phyloP scores from a whole-genome alignment of 2,329 filamentous ascomycete species.

The Plectosphaerella cucumerina region DNA sequence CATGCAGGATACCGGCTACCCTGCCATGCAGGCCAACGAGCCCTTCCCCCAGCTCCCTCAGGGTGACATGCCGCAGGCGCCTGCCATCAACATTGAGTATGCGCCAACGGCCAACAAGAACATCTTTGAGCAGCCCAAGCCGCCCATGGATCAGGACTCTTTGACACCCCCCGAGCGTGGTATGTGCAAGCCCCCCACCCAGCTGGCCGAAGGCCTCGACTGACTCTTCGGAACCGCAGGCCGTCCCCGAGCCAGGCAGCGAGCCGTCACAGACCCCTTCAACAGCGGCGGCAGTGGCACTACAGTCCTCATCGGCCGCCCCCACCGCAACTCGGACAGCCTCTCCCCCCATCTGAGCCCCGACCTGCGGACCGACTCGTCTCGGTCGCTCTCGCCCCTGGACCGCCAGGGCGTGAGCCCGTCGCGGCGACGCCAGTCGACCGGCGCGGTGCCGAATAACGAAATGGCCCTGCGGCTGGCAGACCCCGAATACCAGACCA shows the following conservation, averaged over 20 bases:
- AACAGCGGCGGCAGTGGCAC: constrained; percentile 38
- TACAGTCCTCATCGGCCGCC: constrained; percentile 32
- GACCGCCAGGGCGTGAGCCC: constrained; percentile 47
- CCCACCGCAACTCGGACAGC: constrained; percentile 23
- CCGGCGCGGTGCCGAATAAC: constrained; percentile 58
- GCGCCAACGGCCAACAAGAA: constrained; percentile 69
- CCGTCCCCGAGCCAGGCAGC: constrained; percentile 44
- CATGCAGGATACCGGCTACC: constrained; percentile 29
- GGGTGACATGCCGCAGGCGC: constrained; percentile 60
- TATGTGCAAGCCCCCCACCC: constrained; percentile 24
- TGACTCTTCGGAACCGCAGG: constrained; percentile 23
- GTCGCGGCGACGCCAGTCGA: constrained; percentile 55
- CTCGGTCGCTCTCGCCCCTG: constrained; percentile 55
- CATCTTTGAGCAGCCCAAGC: constrained; percentile 63
- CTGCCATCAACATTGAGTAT: constrained; percentile 93
- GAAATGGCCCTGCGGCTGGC: constrained; percentile 83
- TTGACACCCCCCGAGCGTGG: constrained; percentile 76
- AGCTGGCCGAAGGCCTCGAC: background rate
- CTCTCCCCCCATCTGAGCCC: constrained; percentile 48
- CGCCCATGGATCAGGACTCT: constrained; percentile 68
- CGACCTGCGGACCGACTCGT: constrained; percentile 42
- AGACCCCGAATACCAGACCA: constrained; percentile 76
- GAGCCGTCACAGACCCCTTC: constrained; percentile 58
- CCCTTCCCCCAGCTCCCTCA: constrained; percentile 48
- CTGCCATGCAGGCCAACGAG: constrained; percentile 37